Evolutionary conservation across 805 yeast species (phyloP), one percentile per base, ranked within the genome.

Genomic region (Saccharomycopsis guyanensis): DNA sequence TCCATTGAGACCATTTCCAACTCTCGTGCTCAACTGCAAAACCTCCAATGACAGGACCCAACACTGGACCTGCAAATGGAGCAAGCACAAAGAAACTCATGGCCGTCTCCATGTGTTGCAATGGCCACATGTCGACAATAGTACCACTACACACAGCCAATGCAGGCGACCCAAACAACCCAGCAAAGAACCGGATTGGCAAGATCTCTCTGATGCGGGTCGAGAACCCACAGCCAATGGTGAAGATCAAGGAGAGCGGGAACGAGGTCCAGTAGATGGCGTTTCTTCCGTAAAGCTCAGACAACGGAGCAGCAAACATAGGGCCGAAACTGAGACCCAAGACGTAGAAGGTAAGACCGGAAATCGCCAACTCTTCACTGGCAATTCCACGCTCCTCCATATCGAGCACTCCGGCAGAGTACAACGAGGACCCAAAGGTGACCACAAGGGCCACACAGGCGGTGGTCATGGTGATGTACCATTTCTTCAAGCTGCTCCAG

Each of bases 71-170:
- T 58, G 80, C 69, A 33, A 86, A 80, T 19, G 93, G 88, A 10
- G 88, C 84, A 46, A 83, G 63, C 60, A 89, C 80, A 65, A 82
- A 85, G n/a, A 79, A 63, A 2, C 84, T 75, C 80, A 84, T 75
- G n/a, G 94, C 88, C 3, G 80, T 55, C 13, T 87, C 83, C 58
- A 79, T 64, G 58, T 78, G 77, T 36, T 74, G 72, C 29, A 80
- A 76, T 18, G 70, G 73, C 80, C 89, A 87, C 40, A 86, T 63
- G 64, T 87, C 96, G 45, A 80, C 67, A 51, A 87, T 76, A 3
- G 93, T 80, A 53, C 95, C 96, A 44, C 89, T 87, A 10, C 87
- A 91, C 53, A 85, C 77, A 7, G 95, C 81, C 65, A 87, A 70
- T 1, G 89, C 87, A 2, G 93, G 94, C 1, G 89, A 79, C 1